Base-by-base conservation (phyloP, 768 basidiomycete species). In the Baorangia bicolor region DNA sequence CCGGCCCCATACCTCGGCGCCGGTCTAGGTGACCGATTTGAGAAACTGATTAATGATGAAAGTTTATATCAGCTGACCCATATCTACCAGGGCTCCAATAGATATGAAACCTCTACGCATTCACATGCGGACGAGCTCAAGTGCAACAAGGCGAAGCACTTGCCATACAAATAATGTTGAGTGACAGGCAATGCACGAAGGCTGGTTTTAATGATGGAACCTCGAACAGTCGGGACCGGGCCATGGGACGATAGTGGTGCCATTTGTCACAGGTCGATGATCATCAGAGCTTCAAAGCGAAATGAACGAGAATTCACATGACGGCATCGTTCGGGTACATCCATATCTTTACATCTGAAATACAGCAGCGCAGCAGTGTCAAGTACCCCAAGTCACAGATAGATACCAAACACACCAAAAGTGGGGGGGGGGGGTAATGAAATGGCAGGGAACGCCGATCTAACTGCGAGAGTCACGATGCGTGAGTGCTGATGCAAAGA, bases 191-290 rank as follows among this genome's bases (percentile, higher is more conserved):
- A 23, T 7, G 33, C 6, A 38, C 4, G 13, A 34, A 27, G 35
- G 21, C 2, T 21, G 44, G 20, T 20, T 13, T 23, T 9, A 3
- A 44, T 11, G n/a, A 21, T n/a, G 21, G 43, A 33, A 9, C 12
- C 30, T 52, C 34, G 49, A 60, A 42, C 49, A 4, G 49, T 42
- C 58, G 49, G 53, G 35, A 31, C 55, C 64, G 53, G 33, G 35
- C 12, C 16, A 28, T 39, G 35, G 25, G 41, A 2, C 16, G 44
- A 48, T 20, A 44, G n/a, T 30, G 37, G 16, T 25, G 28, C 18
- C 38, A 39, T 42, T 45, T 11, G 34, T 45, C 46, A 35, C 51
- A 51, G 33, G 35, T 9, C 40, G 35, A 42, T 49, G 27, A 61
- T 55, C 18, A 53, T 51, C 27, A 48, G 27, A 48, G 21, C 12